Percentiles rank a stretch among this genome's conserved stretches.
Conservation (phyloP, 2,329 filamentous ascomycete genomes). For the Epichloe glyceriae region DNA sequence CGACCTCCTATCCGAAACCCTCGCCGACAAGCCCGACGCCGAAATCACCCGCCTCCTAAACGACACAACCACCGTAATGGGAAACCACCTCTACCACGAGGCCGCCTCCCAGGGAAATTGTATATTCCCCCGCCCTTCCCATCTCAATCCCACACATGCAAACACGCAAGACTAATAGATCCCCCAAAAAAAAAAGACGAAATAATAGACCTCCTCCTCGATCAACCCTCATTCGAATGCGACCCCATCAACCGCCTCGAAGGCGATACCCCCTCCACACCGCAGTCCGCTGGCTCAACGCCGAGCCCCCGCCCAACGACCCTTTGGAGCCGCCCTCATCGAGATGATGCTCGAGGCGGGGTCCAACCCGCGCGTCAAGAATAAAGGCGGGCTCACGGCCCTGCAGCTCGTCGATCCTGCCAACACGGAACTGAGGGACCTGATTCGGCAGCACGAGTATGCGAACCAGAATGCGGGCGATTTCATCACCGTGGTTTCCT, state of each 20-base stretch:
- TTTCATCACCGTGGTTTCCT: slow-evolving; percentile 30
- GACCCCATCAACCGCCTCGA: slow-evolving; percentile 61
- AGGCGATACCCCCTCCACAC: slow-evolving; percentile 66
- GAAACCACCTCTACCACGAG: slow-evolving; percentile 80
- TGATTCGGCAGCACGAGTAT: slow-evolving; percentile 62
- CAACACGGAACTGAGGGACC: slow-evolving; percentile 46
- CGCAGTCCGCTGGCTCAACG: slow-evolving; percentile 65
- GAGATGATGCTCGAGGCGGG: slow-evolving; percentile 77
- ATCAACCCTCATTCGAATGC: slow-evolving; percentile 76
- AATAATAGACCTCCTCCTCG: slow-evolving; percentile 67
- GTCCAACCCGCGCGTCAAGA: slow-evolving; percentile 41
- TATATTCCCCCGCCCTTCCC: slow-evolving; percentile 30
- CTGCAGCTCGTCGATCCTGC: slow-evolving; percentile 60
- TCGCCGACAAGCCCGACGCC: slow-evolving; percentile 47
- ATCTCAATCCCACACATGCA: not conserved
- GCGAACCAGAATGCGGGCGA: slow-evolving; percentile 44
- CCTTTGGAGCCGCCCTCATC: slow-evolving; percentile 53
- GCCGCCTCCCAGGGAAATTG: slow-evolving; percentile 78
- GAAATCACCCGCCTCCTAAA: slow-evolving; percentile 72
- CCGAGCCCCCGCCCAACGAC: slow-evolving; percentile 48
- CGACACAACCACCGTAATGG: slow-evolving; percentile 69
- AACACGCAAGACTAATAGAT: not conserved
- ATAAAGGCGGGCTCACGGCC: slow-evolving; percentile 62
- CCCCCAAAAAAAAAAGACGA: slow-evolving; percentile 38
- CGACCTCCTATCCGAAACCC: slow-evolving; percentile 65